These are phyloP conservation scores for Neurospora crassa DNA, from an alignment of 2,329 filamentous ascomycete genomes.

Conservation along the genomic window DNA sequence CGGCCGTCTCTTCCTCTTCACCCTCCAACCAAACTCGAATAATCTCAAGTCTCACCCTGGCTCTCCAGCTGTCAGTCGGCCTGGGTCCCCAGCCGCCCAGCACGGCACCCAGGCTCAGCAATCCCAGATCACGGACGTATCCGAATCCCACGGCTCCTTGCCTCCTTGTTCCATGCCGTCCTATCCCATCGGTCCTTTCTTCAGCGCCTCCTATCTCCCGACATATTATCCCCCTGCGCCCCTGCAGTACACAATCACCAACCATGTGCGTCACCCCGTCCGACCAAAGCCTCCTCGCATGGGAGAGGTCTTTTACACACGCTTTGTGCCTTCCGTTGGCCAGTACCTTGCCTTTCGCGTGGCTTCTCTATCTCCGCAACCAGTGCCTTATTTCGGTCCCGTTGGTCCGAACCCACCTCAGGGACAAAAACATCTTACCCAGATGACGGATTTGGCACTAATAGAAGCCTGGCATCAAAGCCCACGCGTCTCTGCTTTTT, in stretches of 20 bases:
- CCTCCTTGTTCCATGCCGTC: constrained; percentile 28
- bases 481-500: constrained; percentile 73
- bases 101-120: constrained; percentile 8
- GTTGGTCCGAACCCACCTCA: constrained; percentile 30
- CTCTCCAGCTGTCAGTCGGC: constrained; percentile 44
- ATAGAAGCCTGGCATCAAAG: constrained; percentile 84
- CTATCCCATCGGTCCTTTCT: constrained; percentile 58
- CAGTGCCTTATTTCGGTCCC: constrained; percentile 56
- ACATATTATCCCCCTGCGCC: constrained; percentile 85
- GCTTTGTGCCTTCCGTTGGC: constrained; percentile 70
- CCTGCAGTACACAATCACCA: constrained; percentile 69
- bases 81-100: constrained; percentile 38
- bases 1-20: constrained; percentile 78
- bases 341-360: constrained; percentile 87
- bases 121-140: constrained; percentile 20
- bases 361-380: constrained; percentile 57
- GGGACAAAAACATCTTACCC: constrained; percentile 29
- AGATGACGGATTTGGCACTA: constrained; percentile 45
- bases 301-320: constrained; percentile 83
- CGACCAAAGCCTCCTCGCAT: constrained; percentile 82
- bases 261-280: constrained; percentile 73
- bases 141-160: constrained; percentile 30
- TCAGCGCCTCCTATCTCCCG: constrained; percentile 73
- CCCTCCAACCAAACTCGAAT: constrained; percentile 48
- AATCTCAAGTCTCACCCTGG: constrained; percentile 30